Conservation (phyloP, 768 basidiomycete genomes). For the Dioszegia crocea region DNA sequence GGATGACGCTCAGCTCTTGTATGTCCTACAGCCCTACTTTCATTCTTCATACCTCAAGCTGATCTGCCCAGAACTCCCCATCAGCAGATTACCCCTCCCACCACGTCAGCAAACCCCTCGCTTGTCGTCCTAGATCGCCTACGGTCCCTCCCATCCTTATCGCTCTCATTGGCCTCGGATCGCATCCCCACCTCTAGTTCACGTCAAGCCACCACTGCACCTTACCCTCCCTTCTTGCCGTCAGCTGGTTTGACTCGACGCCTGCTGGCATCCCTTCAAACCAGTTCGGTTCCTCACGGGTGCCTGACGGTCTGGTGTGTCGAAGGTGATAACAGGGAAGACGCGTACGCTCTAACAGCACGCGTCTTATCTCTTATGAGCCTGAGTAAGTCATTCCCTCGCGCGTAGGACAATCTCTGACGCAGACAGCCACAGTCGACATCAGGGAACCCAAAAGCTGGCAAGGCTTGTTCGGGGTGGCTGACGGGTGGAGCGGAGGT, state of each 20-base stretch:
- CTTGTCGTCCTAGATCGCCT: slow-evolving; percentile 57
- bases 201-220: slow-evolving; percentile 14
- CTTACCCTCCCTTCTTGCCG: slow-evolving; percentile 66
- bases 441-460: slow-evolving; percentile 34
- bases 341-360: slow-evolving; percentile 53
- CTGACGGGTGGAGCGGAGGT: slow-evolving; percentile 41
- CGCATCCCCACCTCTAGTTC: slow-evolving; percentile 16
- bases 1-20: slow-evolving; percentile 75
- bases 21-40: slow-evolving; percentile 37
- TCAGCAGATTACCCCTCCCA: slow-evolving; percentile 53
- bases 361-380: slow-evolving; percentile 15
- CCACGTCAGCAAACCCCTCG: slow-evolving; percentile 57
- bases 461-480: slow-evolving; percentile 37
- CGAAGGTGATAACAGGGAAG: slow-evolving; percentile 75
- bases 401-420: neutral
- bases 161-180: slow-evolving; percentile 13
- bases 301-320: slow-evolving; percentile 69
- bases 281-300: slow-evolving; percentile 55
- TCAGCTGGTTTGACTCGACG: slow-evolving; percentile 70
- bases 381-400: slow-evolving; percentile 20
- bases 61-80: slow-evolving; percentile 25
- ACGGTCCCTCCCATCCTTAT: slow-evolving; percentile 46
- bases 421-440: slow-evolving; percentile 11
- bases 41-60: neutral
- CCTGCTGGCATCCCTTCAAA: slow-evolving; percentile 60